These are phyloP conservation scores for Metschnikowia peoriensis DNA, from an alignment of 805 yeast genomes.

Conservation along the genomic window DNA sequence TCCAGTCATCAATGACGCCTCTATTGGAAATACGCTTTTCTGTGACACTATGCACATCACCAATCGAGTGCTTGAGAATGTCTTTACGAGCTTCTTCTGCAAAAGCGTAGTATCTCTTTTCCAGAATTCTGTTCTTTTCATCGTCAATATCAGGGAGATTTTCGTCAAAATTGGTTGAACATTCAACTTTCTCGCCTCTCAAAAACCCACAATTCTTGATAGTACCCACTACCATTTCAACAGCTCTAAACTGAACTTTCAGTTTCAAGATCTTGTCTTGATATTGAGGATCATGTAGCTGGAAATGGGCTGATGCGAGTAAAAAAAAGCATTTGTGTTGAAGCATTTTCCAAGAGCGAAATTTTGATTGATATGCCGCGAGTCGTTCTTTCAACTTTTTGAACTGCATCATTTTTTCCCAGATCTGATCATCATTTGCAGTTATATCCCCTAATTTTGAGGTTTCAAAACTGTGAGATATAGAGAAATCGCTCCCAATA, in stretches of 20 bases:
- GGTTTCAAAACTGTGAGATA: too few species aligned
- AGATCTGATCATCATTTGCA: neutral
- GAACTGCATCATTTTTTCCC: slow-evolving; percentile 6
- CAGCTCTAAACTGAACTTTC: slow-evolving; percentile 10
- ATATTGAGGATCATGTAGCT: slow-evolving; percentile 41
- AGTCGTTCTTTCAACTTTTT: slow-evolving; percentile 25
- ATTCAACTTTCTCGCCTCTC: neutral
- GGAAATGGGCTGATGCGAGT: slow-evolving; percentile 71
- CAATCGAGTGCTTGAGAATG: slow-evolving; percentile 44
- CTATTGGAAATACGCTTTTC: slow-evolving; percentile 24
- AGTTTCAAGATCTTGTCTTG: slow-evolving; percentile 21
- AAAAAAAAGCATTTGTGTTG: slow-evolving; percentile 79
- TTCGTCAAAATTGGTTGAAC: too few species aligned
- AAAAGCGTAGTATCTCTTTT: slow-evolving; percentile 50
- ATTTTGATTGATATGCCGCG: slow-evolving; percentile 24
- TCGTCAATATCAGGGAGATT: neutral
- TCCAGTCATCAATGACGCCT: slow-evolving; percentile 15
- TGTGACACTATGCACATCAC: slow-evolving; percentile 31
- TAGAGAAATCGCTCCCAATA: neutral
- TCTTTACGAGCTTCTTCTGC: slow-evolving; percentile 64
- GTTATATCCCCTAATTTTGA: neutral
- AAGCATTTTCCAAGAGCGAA: slow-evolving; percentile 54
- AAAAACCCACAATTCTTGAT: slow-evolving; percentile 2
- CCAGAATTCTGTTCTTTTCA: slow-evolving; percentile 41
- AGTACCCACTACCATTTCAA: neutral